These are phyloP conservation scores for Neurospora sp. DNA, from an alignment of 495 filamentous ascomycete species.

Conservation along the genomic window DNA sequence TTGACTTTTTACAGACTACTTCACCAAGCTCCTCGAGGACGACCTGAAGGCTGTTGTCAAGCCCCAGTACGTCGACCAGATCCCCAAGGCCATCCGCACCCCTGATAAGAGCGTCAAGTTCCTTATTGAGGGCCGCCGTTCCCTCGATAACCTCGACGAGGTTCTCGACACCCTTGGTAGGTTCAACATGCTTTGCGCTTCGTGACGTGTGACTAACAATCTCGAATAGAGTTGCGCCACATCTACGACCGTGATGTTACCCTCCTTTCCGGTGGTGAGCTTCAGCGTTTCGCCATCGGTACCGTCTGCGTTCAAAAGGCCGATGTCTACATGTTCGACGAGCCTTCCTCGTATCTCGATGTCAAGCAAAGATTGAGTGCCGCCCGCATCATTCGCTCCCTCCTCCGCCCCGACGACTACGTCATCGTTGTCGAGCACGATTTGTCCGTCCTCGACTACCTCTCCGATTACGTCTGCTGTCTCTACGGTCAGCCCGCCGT, in stretches of 20 bases:
- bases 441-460: conserved; percentile 92
- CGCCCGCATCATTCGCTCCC: conserved; percentile 79
- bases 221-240: conserved; percentile 60
- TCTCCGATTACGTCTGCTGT: conserved; percentile 96
- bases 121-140: conserved; percentile 61
- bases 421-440: conserved; percentile 99
- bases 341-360: conserved; percentile 95
- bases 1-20: conserved; percentile 59
- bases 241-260: conserved; percentile 81
- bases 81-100: conserved; percentile 81
- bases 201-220: neutral
- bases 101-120: conserved; percentile 63
- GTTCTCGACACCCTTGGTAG: conserved; percentile 68
- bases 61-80: conserved; percentile 97
- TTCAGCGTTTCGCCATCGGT: conserved; percentile 95
- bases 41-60: conserved; percentile 95
- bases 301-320: conserved; percentile 92
- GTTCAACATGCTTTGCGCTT: conserved; percentile 26
- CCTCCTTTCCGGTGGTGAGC: conserved; percentile 87
- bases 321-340: conserved; percentile 99
- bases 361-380: conserved; percentile 95
- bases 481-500: conserved; percentile 91
- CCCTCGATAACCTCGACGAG: conserved; percentile 73
- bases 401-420: conserved; percentile 81
- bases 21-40: conserved; percentile 95